These are phyloP conservation scores for Colletotrichum karsti DNA, from an alignment of 2,329 filamentous ascomycete species.

Conservation along the genomic window DNA sequence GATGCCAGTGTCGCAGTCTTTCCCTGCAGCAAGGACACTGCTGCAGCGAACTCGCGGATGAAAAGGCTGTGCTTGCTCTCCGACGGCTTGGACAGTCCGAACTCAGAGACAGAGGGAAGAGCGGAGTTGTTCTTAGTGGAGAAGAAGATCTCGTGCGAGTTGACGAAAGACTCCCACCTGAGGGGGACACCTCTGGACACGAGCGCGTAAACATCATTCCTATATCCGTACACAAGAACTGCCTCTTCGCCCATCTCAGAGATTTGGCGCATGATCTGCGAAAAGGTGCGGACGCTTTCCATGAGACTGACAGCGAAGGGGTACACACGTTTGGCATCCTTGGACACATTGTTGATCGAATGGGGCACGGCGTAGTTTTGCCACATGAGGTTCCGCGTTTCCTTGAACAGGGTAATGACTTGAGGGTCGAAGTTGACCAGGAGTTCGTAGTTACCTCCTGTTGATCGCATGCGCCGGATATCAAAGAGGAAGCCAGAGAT, in stretches of 20 bases:
- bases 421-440: slow-evolving; percentile 97
- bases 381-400: slow-evolving; percentile 96
- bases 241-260: slow-evolving; percentile 87
- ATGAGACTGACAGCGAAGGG: slow-evolving; percentile 97
- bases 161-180: slow-evolving; percentile 97
- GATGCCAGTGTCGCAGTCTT: slow-evolving; percentile 83
- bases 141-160: slow-evolving; percentile 88
- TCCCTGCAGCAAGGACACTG: slow-evolving; percentile 86
- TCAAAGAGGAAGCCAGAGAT: slow-evolving; percentile 94
- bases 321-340: slow-evolving; percentile 98
- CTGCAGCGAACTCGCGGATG: slow-evolving; percentile 89
- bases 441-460: slow-evolving; percentile 87
- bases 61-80: slow-evolving; percentile 98
- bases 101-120: slow-evolving; percentile 47
- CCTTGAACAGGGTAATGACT: slow-evolving; percentile 97
- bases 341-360: slow-evolving; percentile 92
- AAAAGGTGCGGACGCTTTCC: slow-evolving; percentile 95
- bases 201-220: slow-evolving; percentile 86
- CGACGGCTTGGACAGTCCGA: slow-evolving; percentile 59
- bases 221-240: slow-evolving; percentile 87
- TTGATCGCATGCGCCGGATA: slow-evolving; percentile 87
- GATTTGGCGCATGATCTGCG: slow-evolving; percentile 88
- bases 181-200: slow-evolving; percentile 89
- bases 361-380: slow-evolving; percentile 95
- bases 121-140: slow-evolving; percentile 56